Evolutionary conservation across 257 asterid species (phyloP), one percentile per base, ranked within the genome.

Genomic region (Nicotiana noctiflora): DNA sequence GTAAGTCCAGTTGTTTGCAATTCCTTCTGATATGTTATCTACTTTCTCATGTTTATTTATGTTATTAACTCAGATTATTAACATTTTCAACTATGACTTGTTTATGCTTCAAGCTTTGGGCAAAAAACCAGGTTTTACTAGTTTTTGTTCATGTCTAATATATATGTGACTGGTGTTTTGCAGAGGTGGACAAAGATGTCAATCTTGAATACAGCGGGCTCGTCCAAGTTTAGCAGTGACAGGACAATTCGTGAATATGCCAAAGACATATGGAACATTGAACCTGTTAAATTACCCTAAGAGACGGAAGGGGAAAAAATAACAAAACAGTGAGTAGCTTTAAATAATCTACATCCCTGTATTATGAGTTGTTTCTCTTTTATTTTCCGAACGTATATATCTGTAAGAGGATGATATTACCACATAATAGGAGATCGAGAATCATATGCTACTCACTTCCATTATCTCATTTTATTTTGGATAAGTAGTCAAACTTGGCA

Each of bases 111-210:
- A 31, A 14, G 32, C 23, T 65, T 53, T 59, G 17, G 15, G n/a
- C 17, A 46, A 51, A 34, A 13, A 27, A 15, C 9, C 6, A 1
- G 64, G 12, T 37, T 55, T 21, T 31, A 51, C 56, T 56, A 31
- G 63, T 79, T 76, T 34, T 32, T 79, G 13, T 80, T 21, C 59
- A 80, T 31, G 57, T 46, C 76, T 79, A 25, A 82, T 57, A 8
- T 63, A 8, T 56, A 27, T 68, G 55, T 44, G 25, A 52, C 72
- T 68, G 72, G 57, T 83, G 68, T 78, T 74, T 77, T 60, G 87
- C 93, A 92, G 96, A 88, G 84, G 85, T 93, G 98, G 98, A 92
- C 97, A 49, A 88, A 85, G 81, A 93, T 92, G 96, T 92, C 97
- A 46, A 93, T 93, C 85, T 37, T 93, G 92, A 93, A 93, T 59